Conservation (phyloP, 306 rosid species). For the Vigna reflexopilosa region DNA sequence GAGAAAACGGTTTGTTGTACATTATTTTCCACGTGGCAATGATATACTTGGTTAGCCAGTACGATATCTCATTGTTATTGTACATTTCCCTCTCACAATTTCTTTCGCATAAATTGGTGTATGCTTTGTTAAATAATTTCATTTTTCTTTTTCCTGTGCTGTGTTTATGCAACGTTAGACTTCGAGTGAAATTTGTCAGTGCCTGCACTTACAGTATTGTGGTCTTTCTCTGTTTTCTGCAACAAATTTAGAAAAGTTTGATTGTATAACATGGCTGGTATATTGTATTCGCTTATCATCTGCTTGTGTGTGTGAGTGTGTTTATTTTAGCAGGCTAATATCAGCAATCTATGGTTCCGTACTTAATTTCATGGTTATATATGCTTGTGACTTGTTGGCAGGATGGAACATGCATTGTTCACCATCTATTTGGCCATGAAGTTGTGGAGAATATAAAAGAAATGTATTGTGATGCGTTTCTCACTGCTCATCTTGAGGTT, state of each 20-base stretch:
- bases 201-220: conserved; percentile 1
- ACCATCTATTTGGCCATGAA: conserved; percentile 91
- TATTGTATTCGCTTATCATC: conserved; percentile 4
- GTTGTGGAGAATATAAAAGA: conserved; percentile 92
- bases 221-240: conserved; percentile 13
- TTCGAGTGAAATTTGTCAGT: not conserved
- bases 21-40: not conserved
- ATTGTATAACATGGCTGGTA: not conserved
- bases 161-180: not conserved
- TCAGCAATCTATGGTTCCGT: conserved; percentile 18
- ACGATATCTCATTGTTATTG: conserved; percentile 14
- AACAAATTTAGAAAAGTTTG: not conserved
- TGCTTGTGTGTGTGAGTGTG: not conserved
- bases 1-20: not conserved
- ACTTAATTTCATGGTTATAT: conserved; percentile 43
- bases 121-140: conserved; percentile 17
- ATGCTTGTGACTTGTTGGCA: conserved; percentile 45
- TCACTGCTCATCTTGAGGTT: conserved; percentile 97
- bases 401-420: conserved; percentile 97
- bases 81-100: conserved; percentile 1
- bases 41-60: not conserved
- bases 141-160: not conserved
- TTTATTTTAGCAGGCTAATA: conserved; percentile 7
- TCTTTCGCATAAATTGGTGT: not conserved
- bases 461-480: conserved; percentile 93